Base-by-base conservation (phyloP, 2,329 filamentous ascomycete species). In the Claviceps quebecensis region DNA sequence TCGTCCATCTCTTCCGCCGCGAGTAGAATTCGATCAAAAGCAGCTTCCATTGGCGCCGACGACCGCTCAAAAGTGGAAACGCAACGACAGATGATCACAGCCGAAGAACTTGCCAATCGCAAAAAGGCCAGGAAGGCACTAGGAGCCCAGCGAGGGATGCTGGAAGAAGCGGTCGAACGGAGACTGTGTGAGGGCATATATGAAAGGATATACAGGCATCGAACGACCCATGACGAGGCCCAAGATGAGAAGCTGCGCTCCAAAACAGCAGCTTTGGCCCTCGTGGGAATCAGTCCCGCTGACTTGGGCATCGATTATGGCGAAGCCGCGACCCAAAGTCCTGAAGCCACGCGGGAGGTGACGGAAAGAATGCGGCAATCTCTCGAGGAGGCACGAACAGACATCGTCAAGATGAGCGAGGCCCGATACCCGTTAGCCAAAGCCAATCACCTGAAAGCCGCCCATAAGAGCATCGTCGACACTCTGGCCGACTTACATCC, bases 391-490 rank as follows among this genome's bases (percentile, higher is more conserved):
- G 90, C 91, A 2, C 74, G 84, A 55, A 58, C 60, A 49, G 84
- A 86, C 54, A 70, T 98, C 47, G 74, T 81, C 45, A 78, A 78
- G 54, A 97, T 98, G 91, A 84, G 88, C 61, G 78, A 90, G 53
- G 86, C 88, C 57, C 83, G 83, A 57, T 95, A 89, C 63, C 93
- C 93, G 0, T 72, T 96, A 1, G 93, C 89, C 17, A 98, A 98
- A 69, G 76, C 97, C 43, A 86, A 89, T 60, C 83, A 89, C 60
- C 75, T 98, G 52, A 95, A 90, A 57, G 81, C 83, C 40, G 87
- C 88, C 3, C 93, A 97, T 67, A 94, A 94, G 70, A 85, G 83
- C 56, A 97, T 98, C 56, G 93, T 98, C 47, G 91, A 97, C 65
- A 90, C 89, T 1, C 66, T 84, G 47, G 75, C 79, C 4, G 74